Conservation (phyloP, 2,329 filamentous ascomycete species). For the Colletotrichum viniferum region DNA sequence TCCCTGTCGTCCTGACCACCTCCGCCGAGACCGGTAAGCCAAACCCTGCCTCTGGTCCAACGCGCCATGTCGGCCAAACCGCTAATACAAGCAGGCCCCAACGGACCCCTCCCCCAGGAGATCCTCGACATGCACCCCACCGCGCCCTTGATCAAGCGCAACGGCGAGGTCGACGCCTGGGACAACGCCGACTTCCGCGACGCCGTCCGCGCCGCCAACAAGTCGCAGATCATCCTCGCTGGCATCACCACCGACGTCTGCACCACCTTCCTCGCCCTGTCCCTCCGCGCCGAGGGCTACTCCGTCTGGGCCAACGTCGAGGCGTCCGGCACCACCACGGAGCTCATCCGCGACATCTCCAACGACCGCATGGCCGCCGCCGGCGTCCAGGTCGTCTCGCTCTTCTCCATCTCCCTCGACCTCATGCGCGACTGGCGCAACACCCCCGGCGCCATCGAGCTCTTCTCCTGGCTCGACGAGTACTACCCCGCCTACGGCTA, state of each 20-base stretch:
- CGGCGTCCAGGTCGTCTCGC: constrained; percentile 66
- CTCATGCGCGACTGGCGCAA: constrained; percentile 74
- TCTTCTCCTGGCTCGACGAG: constrained; percentile 68
- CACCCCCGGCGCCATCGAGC: constrained; percentile 53
- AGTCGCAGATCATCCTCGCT: constrained; percentile 72
- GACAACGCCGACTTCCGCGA: constrained; percentile 72
- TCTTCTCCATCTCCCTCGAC: constrained; percentile 70
- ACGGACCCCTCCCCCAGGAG: constrained; percentile 73
- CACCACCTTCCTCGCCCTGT: constrained; percentile 76
- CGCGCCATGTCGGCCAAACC: rapidly evolving
- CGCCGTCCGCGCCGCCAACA: constrained; percentile 68
- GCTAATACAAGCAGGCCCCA: constrained; percentile 56
- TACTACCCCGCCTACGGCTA: constrained; percentile 70
- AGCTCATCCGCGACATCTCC: constrained; percentile 64
- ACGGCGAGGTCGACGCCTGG: constrained; percentile 79
- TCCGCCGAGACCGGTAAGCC: constrained; percentile 61
- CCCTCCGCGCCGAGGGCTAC: constrained; percentile 72
- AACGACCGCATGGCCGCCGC: constrained; percentile 71
- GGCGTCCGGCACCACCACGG: constrained; percentile 69
- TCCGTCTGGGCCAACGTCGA: constrained; percentile 76
- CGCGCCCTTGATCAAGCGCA: constrained; percentile 68
- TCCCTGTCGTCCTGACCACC: constrained; percentile 73
- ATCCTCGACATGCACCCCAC: constrained; percentile 71
- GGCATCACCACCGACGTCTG: constrained; percentile 80
- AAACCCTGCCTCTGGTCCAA: rapidly evolving